These are phyloP conservation scores for Phytophthora constricta DNA, from an alignment of 352 stramenopile species.

Conservation along the genomic window DNA sequence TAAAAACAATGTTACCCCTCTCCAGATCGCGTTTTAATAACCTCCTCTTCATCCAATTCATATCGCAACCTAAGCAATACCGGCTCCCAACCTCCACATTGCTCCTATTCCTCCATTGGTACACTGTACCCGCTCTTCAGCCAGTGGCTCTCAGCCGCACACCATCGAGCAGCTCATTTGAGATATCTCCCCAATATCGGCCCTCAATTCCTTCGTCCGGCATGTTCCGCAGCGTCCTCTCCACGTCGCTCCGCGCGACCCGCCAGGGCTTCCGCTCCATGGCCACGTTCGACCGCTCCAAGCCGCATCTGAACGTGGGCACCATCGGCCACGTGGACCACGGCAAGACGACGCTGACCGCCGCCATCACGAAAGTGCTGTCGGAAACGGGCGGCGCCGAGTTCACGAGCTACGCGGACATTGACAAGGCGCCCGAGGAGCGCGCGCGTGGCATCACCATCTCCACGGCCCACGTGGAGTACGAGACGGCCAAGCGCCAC, in stretches of 20 bases:
- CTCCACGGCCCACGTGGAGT: constrained; percentile 40
- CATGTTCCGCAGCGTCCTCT: constrained; percentile 32
- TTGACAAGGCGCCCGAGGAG: constrained; percentile 95
- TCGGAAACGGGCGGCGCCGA: constrained; percentile 80
- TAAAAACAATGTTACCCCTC: too few species aligned
- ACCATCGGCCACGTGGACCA: constrained; percentile 99
- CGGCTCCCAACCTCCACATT: too few species aligned
- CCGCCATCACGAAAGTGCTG: constrained; percentile 94
- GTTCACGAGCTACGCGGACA: constrained; percentile 93
- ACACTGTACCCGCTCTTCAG: too few species aligned
- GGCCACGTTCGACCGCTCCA: constrained; percentile 87
- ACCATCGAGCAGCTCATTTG: not conserved
- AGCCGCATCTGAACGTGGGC: constrained; percentile 97
- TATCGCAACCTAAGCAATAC: too few species aligned
- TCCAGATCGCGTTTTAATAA: too few species aligned
- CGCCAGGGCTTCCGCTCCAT: constrained; percentile 35
- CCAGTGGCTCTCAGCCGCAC: not conserved
- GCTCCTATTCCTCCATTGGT: too few species aligned
- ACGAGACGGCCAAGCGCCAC: constrained; percentile 36
- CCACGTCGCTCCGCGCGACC: constrained; percentile 17
- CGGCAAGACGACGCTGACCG: constrained; percentile 97
- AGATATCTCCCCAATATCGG: too few species aligned
- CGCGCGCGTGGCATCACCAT: constrained; percentile 43
- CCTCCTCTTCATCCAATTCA: too few species aligned
- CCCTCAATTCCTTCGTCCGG: not conserved